Evolutionary conservation across 768 basidiomycete genomes (phyloP), one percentile per base, ranked within the genome.

Genomic region (Mycena latifolia): DNA sequence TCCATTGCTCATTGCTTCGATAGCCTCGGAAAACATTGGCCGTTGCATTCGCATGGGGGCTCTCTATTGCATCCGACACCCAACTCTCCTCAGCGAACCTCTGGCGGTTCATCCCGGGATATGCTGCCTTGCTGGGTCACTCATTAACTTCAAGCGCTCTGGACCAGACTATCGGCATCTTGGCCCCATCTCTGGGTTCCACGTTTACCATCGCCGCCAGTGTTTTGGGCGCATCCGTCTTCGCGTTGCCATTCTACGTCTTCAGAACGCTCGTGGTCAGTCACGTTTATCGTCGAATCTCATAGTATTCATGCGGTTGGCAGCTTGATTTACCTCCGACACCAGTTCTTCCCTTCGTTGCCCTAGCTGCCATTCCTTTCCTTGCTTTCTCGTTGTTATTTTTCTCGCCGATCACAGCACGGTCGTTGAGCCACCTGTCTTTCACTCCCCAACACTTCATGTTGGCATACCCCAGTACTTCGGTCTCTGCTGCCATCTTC

Each of bases 311-410:
- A 45, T 61, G 45, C 52, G 18, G 22, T 64, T 47, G 60, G n/a
- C 56, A 88, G 87, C 82, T 88, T 24, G 79, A 82, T 61, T 82
- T 82, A 56, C 85, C 85, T 1, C 73, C 81, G 22, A 81, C 86
- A 11, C 86, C 89, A 3, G 75, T 80, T 17, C 77, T 91, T 55
- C 86, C 91, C 10, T 75, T 92, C 18, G 69, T 84, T 28, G 86
- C 90, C 2, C 80, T 92, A 22, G 81, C 83, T 15, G 78, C 84
- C 50, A 77, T 93, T 52, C 91, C 92, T 27, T 75, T 91, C 64
- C 79, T 92, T 63, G 85, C 91, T 12, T 88, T 85, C 65, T 81
- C 86, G 20, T 68, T 90, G 33, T 80, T 93, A n/a, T 89, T 90
- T 73, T 72, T 89, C 61, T 81, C 84, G 9, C 86, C 90, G 33